These are phyloP conservation scores for Beauveria medogensis DNA, from an alignment of 2,329 filamentous ascomycete species.

Conservation along the genomic window DNA sequence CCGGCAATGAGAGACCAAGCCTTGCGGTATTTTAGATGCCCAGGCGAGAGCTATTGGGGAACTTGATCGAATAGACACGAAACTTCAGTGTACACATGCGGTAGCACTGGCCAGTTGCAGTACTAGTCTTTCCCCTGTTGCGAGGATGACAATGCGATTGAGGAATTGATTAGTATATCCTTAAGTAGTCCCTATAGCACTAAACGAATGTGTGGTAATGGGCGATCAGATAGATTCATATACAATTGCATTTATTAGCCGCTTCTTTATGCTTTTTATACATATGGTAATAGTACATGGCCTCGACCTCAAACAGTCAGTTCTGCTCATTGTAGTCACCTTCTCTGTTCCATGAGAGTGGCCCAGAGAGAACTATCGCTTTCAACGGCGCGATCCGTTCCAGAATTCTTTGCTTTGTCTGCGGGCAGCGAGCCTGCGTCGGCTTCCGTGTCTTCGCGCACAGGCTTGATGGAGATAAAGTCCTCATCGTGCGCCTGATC, in stretches of 20 bases:
- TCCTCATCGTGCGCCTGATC: background rate
- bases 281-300: constrained; percentile 3
- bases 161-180: background rate
- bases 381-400: background rate
- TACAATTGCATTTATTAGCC: constrained; percentile 10
- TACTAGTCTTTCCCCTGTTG: background rate
- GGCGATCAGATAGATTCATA: constrained; percentile 6
- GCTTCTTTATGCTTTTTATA: background rate
- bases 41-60: background rate
- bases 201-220: background rate
- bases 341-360: background rate
- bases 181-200: background rate
- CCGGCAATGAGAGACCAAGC: background rate
- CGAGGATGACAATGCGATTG: background rate
- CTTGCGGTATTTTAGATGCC: background rate
- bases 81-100: too few relatives aligned
- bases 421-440: too few relatives aligned
- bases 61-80: background rate
- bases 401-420: background rate
- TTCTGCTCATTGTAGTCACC: background rate
- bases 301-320: background rate
- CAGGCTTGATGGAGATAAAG: background rate
- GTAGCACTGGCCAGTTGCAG: background rate
- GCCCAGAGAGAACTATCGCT: background rate
- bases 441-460: background rate